Conservation (phyloP, 208 protist genomes). For the Endotrypanum monterogeii region DNA sequence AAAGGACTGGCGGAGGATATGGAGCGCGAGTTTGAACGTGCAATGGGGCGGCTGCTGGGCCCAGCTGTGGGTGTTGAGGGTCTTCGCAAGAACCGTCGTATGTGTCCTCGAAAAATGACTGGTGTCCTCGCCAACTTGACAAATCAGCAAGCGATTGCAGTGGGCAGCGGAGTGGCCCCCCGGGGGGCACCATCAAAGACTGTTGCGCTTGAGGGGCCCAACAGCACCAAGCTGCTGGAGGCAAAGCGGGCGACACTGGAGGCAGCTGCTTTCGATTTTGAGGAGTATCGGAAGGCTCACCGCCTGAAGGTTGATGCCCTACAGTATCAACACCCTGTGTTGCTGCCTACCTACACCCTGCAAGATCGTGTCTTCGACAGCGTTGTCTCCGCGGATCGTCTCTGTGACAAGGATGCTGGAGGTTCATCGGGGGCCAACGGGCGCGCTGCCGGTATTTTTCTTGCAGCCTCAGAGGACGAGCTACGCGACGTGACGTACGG, state of each 20-base stretch:
- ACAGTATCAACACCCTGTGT: slow-evolving; percentile 64
- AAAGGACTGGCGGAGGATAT: slow-evolving; percentile 7
- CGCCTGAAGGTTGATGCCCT: slow-evolving; percentile 70
- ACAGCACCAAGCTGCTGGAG: slow-evolving; percentile 65
- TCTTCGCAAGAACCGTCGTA: slow-evolving; percentile 59
- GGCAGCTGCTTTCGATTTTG: slow-evolving; percentile 51
- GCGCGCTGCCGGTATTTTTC: background rate
- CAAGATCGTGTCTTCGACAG: slow-evolving; percentile 54
- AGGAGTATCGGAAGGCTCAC: slow-evolving; percentile 51
- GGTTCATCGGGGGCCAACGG: background rate
- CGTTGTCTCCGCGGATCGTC: slow-evolving; percentile 14
- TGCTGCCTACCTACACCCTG: slow-evolving; percentile 41
- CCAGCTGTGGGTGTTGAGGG: slow-evolving; percentile 39
- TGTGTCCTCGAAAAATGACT: slow-evolving; percentile 69
- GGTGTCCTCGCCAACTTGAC: slow-evolving; percentile 42
- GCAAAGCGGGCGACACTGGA: slow-evolving; percentile 43
- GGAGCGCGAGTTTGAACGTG: slow-evolving; percentile 26
- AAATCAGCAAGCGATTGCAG: slow-evolving; percentile 19
- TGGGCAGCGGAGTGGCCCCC: background rate
- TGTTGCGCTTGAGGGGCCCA: slow-evolving; percentile 24
- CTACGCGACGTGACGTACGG: slow-evolving; percentile 65
- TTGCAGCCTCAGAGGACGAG: slow-evolving; percentile 41
- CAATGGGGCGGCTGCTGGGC: slow-evolving; percentile 40
- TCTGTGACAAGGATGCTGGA: slow-evolving; percentile 9
- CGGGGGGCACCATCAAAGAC: background rate